Base-by-base conservation (phyloP, 345 rosid genomes). In the Euphorbia tirucalli region DNA sequence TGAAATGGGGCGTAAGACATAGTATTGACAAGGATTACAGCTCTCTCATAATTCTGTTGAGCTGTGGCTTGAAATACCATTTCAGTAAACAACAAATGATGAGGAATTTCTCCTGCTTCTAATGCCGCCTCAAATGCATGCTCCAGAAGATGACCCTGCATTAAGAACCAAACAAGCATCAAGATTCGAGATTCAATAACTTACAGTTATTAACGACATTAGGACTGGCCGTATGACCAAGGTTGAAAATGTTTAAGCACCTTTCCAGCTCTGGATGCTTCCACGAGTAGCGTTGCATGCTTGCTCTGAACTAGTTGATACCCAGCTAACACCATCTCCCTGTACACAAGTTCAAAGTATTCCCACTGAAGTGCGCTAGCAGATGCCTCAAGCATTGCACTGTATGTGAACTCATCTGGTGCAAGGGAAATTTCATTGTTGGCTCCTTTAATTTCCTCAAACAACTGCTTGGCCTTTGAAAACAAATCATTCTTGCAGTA, bases 251-350 rank as follows among this genome's bases (percentile, higher is more conserved):
- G 37, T 24, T 68, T n/a, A 39, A 39, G 71, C 46, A 94, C 98
- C 96, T 94, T 92, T 71, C 98, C 97, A 61, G 87, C 87, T 83
- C 85, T 85, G 25, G 95, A 85, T 65, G 97, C 96, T 81, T 90
- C 83, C 77, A 92, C 80, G 21, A 94, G 88, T 77, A 87, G 74
- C 52, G 74, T 68, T 21, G 83, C 84, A 28, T 83, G 83, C 74
- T 88, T 94, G 64, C 79, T 81, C 83, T 90, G 97, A 82, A 90
- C 88, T 5, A 90, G 67, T 72, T 66, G 89, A 86, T 80, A 84
- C 43, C 97, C 92, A 41, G 86, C 83, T 57, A 92, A 87, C 61
- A 75, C 65, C 97, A 90, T 92, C 59, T 80, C 88, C 83, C 83
- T 89, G 81, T 94, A 94, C 60, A 92, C 89, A 75, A 82, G 82